A percentile compares a stretch with the other conserved stretches of the same genome.
phyloP scores from a whole-genome alignment of 2,329 filamentous ascomycete genomes.

The Calonectria pteridis region DNA sequence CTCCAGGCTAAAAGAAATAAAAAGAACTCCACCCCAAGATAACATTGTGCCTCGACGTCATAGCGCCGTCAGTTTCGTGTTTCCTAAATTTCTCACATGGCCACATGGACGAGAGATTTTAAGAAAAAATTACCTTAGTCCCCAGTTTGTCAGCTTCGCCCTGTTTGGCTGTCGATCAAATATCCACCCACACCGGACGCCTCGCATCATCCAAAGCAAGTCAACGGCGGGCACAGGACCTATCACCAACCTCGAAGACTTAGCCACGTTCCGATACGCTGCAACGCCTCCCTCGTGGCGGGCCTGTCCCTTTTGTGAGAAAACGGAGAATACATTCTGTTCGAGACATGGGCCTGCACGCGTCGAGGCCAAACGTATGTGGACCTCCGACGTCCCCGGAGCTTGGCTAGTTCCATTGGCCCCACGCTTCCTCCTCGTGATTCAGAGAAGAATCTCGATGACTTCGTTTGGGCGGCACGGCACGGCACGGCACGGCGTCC shows the following conservation, averaged over 20 bases:
- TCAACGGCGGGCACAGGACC: not conserved
- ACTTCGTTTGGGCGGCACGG: constrained; percentile 5
- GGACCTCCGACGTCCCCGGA: not conserved
- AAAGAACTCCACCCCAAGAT: not conserved
- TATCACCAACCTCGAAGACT: not conserved
- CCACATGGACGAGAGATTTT: not conserved
- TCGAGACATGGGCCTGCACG: not conserved
- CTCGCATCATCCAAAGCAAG: not conserved
- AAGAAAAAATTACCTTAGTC: not conserved
- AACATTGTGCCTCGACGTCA: constrained; percentile 7
- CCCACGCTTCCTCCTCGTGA: not conserved
- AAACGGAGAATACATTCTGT: not conserved
- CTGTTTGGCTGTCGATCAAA: not conserved
- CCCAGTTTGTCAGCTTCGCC: not conserved
- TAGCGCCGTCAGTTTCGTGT: constrained; percentile 7
- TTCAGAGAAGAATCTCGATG: constrained; percentile 1
- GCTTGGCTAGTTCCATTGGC: not conserved
- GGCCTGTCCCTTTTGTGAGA: not conserved
- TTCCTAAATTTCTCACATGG: not conserved
- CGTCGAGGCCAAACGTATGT: not conserved
- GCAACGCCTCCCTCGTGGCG: not conserved
- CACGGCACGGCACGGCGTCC: constrained; percentile 12
- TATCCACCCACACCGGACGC: not conserved
- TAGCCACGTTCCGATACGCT: not conserved
- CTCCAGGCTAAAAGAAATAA: not conserved